Percentiles rank a stretch among this genome's conserved stretches.
Evolutionary conservation across 768 basidiomycete species (phyloP).

Genomic region (Termitomyces sp.): DNA sequence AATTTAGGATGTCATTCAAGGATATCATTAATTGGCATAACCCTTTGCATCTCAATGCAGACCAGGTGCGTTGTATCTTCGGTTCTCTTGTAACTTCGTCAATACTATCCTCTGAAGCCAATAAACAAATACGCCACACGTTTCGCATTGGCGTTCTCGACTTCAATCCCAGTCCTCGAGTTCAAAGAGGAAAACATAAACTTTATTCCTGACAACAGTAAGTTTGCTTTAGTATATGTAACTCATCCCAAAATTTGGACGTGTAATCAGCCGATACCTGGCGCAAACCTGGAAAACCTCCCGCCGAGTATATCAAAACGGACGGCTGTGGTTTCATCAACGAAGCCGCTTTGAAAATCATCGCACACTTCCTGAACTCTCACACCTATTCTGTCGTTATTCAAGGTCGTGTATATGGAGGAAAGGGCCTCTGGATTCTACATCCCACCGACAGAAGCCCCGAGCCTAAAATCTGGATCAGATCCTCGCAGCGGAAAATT

Average conservation of each 20-base stretch:
- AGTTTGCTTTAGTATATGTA: background rate
- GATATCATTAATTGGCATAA: constrained; percentile 65
- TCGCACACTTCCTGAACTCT: constrained; percentile 31
- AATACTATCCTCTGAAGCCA: too few relatives aligned
- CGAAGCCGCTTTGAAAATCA: constrained; percentile 38
- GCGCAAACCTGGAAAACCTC: constrained; percentile 28
- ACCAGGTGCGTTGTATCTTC: constrained; percentile 64
- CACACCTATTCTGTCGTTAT: constrained; percentile 42
- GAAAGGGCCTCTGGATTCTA: constrained; percentile 57
- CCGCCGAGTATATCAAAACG: constrained; percentile 59
- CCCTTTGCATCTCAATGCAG: constrained; percentile 41
- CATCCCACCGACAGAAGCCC: constrained; percentile 40
- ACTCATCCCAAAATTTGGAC: background rate
- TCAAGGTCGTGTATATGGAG: constrained; percentile 54
- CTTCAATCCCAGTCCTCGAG: constrained; percentile 28
- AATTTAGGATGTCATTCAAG: constrained; percentile 35
- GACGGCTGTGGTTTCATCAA: constrained; percentile 76
- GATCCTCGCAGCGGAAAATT: constrained; percentile 60
- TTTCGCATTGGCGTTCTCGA: constrained; percentile 63
- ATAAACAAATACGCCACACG: constrained; percentile 65
- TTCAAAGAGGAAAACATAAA: constrained; percentile 10
- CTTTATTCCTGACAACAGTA: background rate
- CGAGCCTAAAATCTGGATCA: constrained; percentile 53
- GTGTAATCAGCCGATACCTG: constrained; percentile 32
- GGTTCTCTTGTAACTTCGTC: too few relatives aligned